Base-by-base conservation (phyloP, 805 yeast genomes). In the Myxozyma vanderwaltii region DNA sequence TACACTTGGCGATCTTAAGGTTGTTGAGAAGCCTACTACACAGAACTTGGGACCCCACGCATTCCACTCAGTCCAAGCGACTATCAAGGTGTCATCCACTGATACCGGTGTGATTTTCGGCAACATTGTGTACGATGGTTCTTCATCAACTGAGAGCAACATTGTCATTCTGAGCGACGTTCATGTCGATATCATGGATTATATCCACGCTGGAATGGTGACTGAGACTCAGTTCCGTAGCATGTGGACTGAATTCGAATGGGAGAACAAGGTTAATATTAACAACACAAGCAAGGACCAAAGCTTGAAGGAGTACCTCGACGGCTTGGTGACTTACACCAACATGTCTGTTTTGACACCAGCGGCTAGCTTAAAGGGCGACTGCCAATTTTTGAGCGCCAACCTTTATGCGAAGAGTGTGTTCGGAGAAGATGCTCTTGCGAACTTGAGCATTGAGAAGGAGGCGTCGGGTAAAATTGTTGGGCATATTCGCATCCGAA, bases 171-270 rank as follows among this genome's bases (percentile, higher is more conserved):
- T 94, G 71, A 90, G 89, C 70, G 98, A 94, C 72, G 91, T 94
- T 51, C 96, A 91, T 72, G 91, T 94, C 59, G 97, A 94, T 73
- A 89, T 94, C 54, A 89, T 94, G 91, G 98, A 94, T 75, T 94
- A 94, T 77, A 91, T 94, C 74, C 90, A 89, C 73, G 97, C 99
- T 21, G 94, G 96, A n/a, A 81, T 82, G 24, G 89, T 96, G 73
- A 78, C 91, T 15, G 98, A 92, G 75, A 83, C 85, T 46, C 87
- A 83, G 67, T 94, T 94, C 88, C 88, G 99, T 71, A 82, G 85
- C 69, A 92, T 91, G 98, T 94, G 99, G 99, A 90, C 91, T 73
- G 97, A 91, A 73, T 94, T 95, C 72, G 99, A 94, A 77, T 94
- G 99, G 99, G 99, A 94, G 76, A 94, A 94, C 79, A 94, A 94